Evolutionary conservation across 305 asterid species (phyloP), one percentile per base, ranked within the genome.

Genomic region (Nicotiana rustica): DNA sequence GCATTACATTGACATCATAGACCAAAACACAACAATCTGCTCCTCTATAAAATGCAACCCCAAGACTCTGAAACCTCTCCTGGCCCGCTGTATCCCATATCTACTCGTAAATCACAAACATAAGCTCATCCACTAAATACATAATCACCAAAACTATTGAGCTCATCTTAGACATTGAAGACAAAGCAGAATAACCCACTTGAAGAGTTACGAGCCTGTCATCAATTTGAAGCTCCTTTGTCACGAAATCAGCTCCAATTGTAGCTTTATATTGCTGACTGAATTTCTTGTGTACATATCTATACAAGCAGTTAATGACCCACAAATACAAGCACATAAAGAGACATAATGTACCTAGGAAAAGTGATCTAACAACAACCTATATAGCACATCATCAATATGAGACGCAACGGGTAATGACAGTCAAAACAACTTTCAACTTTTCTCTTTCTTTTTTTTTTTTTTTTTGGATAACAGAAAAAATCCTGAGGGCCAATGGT

Each of bases 191-290:
- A 41, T 41, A 80, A 86, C 90, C 75, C 18, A 89, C 97, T 92
- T 93, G 97, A 82, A 93, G 83, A 35, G 97, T 93, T 38, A 90
- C 90, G 36, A 87, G 92, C 56, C 91, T 85, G 65, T 90, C 95
- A 85, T 91, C 95, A 82, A 91, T 89, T 82, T 87, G 86, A 31
- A 93, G 90, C 85, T 92, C 97, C 83, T 92, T 91, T 66, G 97
- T 91, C 85, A 91, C 82, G 88, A 92, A 92, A 84, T 91, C 95
- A 10, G 95, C 97, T 83, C 97, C 97, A 36, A 92, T 92, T 35
- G 95, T 92, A 0, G 97, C 93, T 87, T 90, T 93, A 83, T 93
- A 90, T 80, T 91, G 94, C 79, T 86, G 88, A 88, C 88, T 89
- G 44, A 93, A 93, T 89, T 88, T 90, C 85, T 91, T 91, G 75